Evolutionary conservation across 768 basidiomycete species (phyloP), one percentile per base, ranked within the genome.

Genomic region (Russula vinacea): DNA sequence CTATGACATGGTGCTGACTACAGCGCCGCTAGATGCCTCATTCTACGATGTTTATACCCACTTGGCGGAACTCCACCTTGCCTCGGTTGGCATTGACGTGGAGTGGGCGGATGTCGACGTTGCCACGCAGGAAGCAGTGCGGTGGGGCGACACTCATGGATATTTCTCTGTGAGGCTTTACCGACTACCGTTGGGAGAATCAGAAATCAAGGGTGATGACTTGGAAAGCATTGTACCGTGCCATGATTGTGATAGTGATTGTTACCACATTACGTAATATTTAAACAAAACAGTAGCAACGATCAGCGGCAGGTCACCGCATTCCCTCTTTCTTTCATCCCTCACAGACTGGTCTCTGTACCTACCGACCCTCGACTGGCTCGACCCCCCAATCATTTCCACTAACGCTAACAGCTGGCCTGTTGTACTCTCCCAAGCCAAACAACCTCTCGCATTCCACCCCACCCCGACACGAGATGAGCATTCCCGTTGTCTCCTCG

Each of bases 1-100:
- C 17, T 40, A 24, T 29, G 52, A 45, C 29, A 56, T 8, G 35
- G 52, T 24, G 29, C 39, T 55, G 37, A 65, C 50, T n/a, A 26
- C 39, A 26, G 22, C 13, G 51, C 29, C 1, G 17, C 14, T 70
- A 96, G 94, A 95, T 76, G 80, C 87, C 0, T 77, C 88, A 9
- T 94, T 95, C 71, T 94, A 97, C 73, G 93, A 97, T 70, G 90
- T 98, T 9, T 96, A 92, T 72, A 92, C 90, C 0, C 84, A 81
- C 65, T 80, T 99, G 5, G 82, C 92, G 0, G 93, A 94, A 64
- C 74, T 95, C 42, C 93, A 98, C 72, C 80, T 99, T 35, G 77
- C 84, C n/a, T 86, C 91, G 53, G 77, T 91, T 1, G 94, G 96
- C 0, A 72, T 92, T n/a, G 78, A 85, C 50, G 84, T 93, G 29